phyloP scores from a whole-genome alignment of 148 eudicot species.

The Nepenthes gracilis region DNA sequence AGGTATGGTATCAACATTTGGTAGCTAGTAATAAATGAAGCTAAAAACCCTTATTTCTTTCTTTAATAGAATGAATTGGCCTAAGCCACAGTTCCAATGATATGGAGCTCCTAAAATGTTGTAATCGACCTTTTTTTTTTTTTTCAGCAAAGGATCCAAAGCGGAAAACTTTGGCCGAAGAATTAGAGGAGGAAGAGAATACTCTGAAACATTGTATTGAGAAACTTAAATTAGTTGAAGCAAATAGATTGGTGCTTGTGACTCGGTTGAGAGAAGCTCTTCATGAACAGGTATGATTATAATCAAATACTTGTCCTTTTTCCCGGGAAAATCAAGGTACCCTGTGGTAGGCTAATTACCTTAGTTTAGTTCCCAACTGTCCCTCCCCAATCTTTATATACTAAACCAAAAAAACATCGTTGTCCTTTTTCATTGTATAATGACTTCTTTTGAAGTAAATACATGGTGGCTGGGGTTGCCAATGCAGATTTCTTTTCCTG shows the following conservation, averaged over 20 bases:
- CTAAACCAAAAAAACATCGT: too few relatives aligned
- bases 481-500: too few relatives aligned
- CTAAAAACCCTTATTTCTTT: background rate
- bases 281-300: slow-evolving; percentile 60
- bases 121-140: background rate
- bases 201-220: slow-evolving; percentile 56
- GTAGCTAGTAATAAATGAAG: background rate
- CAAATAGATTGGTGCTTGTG: slow-evolving; percentile 73
- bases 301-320: background rate
- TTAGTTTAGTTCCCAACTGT: too few relatives aligned
- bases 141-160: slow-evolving; percentile 76
- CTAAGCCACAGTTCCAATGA: slow-evolving; percentile 3
- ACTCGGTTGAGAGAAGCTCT: slow-evolving; percentile 69
- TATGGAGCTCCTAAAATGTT: slow-evolving; percentile 6
- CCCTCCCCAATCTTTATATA: too few relatives aligned
- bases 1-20: slow-evolving; percentile 33
- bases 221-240: slow-evolving; percentile 71
- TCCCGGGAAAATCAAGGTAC: too few relatives aligned
- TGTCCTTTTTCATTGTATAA: too few relatives aligned
- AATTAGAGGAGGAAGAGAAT: slow-evolving; percentile 75
- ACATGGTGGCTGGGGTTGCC: too few relatives aligned
- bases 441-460: too few relatives aligned
- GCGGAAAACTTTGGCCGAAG: slow-evolving; percentile 56
- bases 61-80: background rate
- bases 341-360: too few relatives aligned